Base-by-base conservation (phyloP, 352 stramenopile genomes). In the Phytophthora vignae region DNA sequence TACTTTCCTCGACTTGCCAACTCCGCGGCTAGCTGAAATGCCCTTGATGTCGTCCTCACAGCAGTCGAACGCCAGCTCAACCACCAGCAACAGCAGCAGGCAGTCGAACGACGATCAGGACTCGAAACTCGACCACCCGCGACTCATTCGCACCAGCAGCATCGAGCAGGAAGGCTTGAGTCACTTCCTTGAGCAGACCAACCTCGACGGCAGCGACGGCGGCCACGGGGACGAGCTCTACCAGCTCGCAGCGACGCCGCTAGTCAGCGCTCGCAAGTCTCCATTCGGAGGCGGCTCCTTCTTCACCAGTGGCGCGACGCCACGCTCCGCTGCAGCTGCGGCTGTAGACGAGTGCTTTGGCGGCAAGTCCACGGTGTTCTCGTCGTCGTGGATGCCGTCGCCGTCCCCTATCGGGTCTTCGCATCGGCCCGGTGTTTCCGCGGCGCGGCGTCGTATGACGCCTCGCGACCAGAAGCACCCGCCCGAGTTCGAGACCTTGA, bases 161-260 rank as follows among this genome's bases (percentile, higher is more conserved):
- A 84, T 93, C 22, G 88, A 95, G 49, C 88, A 95, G 61, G 84
- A 95, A 74, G 84, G 84, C 0, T 74, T 93, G 64, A 93, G 86
- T 42, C 76, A 92, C 15, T 93, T 91, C 67, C 74, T 95, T 4
- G 82, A 92, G 55, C 84, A 92, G 50, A 90, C 84, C 3, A 83
- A 86, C 40, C 64, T 93, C 46, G 71, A 79, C 31, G 55, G 65
- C 7, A 71, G 50, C 14, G 44, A 68, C 22, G 67, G 58, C 14
- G 61, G 59, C 10, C 56, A 74, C 31, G 64, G 70, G 15, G 70
- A 77, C 14, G 67, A 82, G 29, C 50, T 83, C 5, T 78, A 78
- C 40, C 68, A 75, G 19, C 55, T 82, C 12, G 65, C 69, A 21
- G 52, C 71, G 33, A 49, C 60, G 8, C 55, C 75, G 17, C 60